Percentiles rank a stretch among this genome's conserved stretches.
Conservation (phyloP, 495 filamentous ascomycete species). For the Aspergillus haitiensis region DNA sequence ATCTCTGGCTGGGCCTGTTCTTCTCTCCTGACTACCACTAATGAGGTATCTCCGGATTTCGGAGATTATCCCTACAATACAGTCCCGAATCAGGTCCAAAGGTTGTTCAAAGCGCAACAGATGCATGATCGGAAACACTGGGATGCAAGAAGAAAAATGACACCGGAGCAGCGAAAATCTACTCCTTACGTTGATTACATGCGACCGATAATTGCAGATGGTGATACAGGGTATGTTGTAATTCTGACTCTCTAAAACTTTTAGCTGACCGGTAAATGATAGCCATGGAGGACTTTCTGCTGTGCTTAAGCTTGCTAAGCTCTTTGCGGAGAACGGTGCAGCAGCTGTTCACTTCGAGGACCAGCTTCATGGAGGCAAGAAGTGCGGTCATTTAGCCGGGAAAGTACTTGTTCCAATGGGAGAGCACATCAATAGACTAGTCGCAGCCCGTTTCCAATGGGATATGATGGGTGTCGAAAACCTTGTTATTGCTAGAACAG, state of each 20-base stretch:
- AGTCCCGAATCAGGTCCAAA: conserved; percentile 95
- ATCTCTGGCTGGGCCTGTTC: conserved; percentile 97
- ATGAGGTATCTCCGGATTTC: conserved; percentile 96
- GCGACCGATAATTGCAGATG: conserved; percentile 94
- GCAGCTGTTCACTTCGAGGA: conserved; percentile 98
- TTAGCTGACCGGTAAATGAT: conserved; percentile 7
- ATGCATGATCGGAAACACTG: conserved; percentile 96
- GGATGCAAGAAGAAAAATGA: conserved; percentile 78
- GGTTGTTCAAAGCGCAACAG: conserved; percentile 92
- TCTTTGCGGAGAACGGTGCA: conserved; percentile 97
- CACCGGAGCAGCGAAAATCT: conserved; percentile 62
- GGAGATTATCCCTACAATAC: conserved; percentile 99
- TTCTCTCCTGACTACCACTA: conserved; percentile 84
- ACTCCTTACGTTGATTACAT: conserved; percentile 89
- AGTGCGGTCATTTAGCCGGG: conserved; percentile 94
- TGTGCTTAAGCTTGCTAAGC: conserved; percentile 93
- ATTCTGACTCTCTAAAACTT: neutral
- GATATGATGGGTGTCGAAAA: conserved; percentile 96
- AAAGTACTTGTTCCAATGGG: conserved; percentile 93
- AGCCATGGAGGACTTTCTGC: conserved; percentile 83
- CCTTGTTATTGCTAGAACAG: conserved; percentile 89
- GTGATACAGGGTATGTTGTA: conserved; percentile 75
- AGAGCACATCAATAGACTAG: conserved; percentile 93
- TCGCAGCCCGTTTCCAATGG: conserved; percentile 94
- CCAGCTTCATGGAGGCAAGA: conserved; percentile 96